Base-by-base conservation (phyloP, 1,284 basidiomycete species). In the Heterobasidion occidentale region DNA sequence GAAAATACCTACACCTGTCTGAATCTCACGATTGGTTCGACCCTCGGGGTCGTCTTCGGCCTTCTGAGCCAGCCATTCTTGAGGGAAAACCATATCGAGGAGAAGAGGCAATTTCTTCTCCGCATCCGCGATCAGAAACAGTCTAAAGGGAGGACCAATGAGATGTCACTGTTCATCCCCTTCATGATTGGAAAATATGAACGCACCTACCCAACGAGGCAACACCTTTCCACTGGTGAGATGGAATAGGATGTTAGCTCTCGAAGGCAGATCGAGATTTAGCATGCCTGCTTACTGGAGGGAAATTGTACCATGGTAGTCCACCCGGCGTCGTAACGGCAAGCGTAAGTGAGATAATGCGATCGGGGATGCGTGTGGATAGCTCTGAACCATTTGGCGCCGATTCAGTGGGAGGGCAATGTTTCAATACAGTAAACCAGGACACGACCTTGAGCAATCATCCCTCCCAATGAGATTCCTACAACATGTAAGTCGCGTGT, bases 381-480 rank as follows among this genome's bases (percentile, higher is more conserved):
- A 92, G 73, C 62, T 90, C 88, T 86, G 58, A 35, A 27, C 27
- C 5, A 27, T 27, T 42, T 48, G 35, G 11, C 27, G 46, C 36
- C 5, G 35, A 55, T 6, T 42, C 44, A 17, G 35, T 15, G 17
- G 36, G 15, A 33, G 34, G 20, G 46, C 35, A 36, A 45, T 36
- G 8, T 9, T n/a, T 46, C 34, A 17, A 45, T 45, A 45, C 42
- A 14, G 14, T 14, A 8, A 17, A 17, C 17, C 42, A 51, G 44
- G 19, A 9, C 57, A 63, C 14, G 64, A 83, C 88, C 86, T 74
- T 87, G 84, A 0, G 87, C 80, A 57, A 93, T 92, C 91, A 93
- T 93, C 15, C 92, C 92, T 7, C 92, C 93, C 52, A 95, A 74
- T 47, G 88, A 91, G 11, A 87, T 74, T 1, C 93, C 91, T 14